Evolutionary conservation across 495 filamentous ascomycete species (phyloP), one percentile per base, ranked within the genome.

Genomic region (Entonaema liquescens): DNA sequence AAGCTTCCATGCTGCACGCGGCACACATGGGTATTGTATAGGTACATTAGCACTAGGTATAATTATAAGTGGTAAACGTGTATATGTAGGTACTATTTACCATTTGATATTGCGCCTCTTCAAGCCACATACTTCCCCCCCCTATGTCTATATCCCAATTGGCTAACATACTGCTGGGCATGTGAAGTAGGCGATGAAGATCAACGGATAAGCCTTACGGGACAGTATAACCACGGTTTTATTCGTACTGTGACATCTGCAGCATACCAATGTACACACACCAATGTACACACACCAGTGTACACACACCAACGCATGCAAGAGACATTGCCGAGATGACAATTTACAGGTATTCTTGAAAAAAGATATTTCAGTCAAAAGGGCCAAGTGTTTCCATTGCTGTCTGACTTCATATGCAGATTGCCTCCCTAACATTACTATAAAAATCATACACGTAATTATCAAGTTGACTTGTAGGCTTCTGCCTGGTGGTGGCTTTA

Each of bases 1-100:
- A 63, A 64, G 47, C 50, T 56, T 63, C 31, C n/a, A 53, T n/a
- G 49, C 25, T 1, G 19, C 19, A 47, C 42, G 42, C 42, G 19
- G 42, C 17, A 47, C 17, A 23, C 42, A 47, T 21, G 17, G n/a
- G 17, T 21, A 47, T 19, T 44, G n/a, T 47, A 47, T 47, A 47
- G 17, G 42, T 47, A 47, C 17, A 47, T 47, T 42, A 13, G 31
- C 23, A 29, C 13, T 23, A 23, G 21, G 42, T 47, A 44, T 11
- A 21, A 44, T 44, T 9, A 7, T 7, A 44, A 19, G 40, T 44
- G 21, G n/a, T 17, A 44, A 44, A 44, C 8, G 40, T 44, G 17
- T 2, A 44, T 19, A 11, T 9, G 15, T 21, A 44, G 5, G 40
- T 44, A 19, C 40, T 44, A n/a, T n/a, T 19, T 44, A 44, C 40